Conservation (phyloP, 169 alveolate species). For the Theileria orientalis region DNA sequence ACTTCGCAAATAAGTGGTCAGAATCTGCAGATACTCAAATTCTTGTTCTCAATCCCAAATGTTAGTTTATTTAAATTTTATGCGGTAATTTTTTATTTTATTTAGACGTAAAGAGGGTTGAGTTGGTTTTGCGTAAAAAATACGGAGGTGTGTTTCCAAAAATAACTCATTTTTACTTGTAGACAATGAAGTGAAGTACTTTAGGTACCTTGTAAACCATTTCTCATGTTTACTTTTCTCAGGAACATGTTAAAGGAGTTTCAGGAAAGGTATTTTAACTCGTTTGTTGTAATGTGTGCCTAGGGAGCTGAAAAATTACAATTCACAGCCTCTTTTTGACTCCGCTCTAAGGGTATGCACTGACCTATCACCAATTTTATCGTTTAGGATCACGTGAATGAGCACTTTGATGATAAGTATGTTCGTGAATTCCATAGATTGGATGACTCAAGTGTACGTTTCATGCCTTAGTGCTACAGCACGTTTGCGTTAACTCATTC, state of each 20-base stretch:
- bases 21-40: background rate
- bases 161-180: background rate
- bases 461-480: background rate
- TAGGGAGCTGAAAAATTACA: background rate
- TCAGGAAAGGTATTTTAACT: conserved; percentile 7
- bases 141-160: conserved; percentile 53
- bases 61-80: background rate
- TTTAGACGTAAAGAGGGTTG: conserved; percentile 40
- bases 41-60: conserved; percentile 4
- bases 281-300: background rate
- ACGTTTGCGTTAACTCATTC: background rate
- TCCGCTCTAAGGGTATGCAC: background rate
- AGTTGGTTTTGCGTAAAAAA: conserved; percentile 16
- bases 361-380: background rate
- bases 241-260: conserved; percentile 58
- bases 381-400: conserved; percentile 1
- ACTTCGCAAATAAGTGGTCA: background rate
- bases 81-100: too few species aligned
- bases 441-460: conserved; percentile 8
- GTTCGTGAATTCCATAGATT: conserved; percentile 1
- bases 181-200: conserved; percentile 49
- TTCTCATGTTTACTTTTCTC: background rate
- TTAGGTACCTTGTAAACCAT: conserved; percentile 14
- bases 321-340: background rate
- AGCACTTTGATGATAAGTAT: conserved; percentile 9